Evolutionary conservation across 2,329 filamentous ascomycete genomes (phyloP), one percentile per base, ranked within the genome.

Genomic region (Truncatella angustata): DNA sequence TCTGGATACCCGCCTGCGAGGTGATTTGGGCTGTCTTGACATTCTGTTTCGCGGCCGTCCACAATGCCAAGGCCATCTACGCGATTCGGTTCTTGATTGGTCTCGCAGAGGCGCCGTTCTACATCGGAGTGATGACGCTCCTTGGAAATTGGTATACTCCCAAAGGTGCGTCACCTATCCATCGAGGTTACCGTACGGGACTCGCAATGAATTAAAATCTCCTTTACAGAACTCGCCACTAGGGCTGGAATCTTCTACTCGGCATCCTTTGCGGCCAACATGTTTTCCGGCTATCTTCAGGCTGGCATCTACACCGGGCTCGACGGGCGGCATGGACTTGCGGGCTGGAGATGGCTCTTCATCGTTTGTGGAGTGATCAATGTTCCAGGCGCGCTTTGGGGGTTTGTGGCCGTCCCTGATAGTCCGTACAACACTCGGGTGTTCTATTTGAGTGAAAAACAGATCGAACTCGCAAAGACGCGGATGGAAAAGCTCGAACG

Each of bases 71-170:
- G 5, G 64, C 74, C 20, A 69, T 76, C 26, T 77, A 76, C 18
- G 73, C 73, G 2, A 66, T 84, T 0, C 73, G 82, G 5, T 77
- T 82, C 52, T 70, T 81, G 39, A 73, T 83, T 26, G 81, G 81
- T 42, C 61, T 81, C 0, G 74, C 81, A 36, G 81, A 83, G 61
- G 75, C 74, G 6, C 76, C 77, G 0, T 81, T 81, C 43, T 79
- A 76, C 42, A 80, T 81, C 0, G 81, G 80, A 23, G 73, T 82
- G 39, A 67, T 80, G 42, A 73, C 77, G 42, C 73, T 80, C 20
- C 70, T 85, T 5, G 80, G 78, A 0, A 80, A 73, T 1, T 85
- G 81, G 81, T 85, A 85, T 60, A 78, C 79, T 54, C 77, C 74
- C 45, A n/a, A n/a, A n/a, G n/a, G n/a, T n/a, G n/a, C n/a, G n/a